Evolutionary conservation across 2,329 filamentous ascomycete genomes (phyloP).

Genomic region (Lizonia empirigonia): DNA sequence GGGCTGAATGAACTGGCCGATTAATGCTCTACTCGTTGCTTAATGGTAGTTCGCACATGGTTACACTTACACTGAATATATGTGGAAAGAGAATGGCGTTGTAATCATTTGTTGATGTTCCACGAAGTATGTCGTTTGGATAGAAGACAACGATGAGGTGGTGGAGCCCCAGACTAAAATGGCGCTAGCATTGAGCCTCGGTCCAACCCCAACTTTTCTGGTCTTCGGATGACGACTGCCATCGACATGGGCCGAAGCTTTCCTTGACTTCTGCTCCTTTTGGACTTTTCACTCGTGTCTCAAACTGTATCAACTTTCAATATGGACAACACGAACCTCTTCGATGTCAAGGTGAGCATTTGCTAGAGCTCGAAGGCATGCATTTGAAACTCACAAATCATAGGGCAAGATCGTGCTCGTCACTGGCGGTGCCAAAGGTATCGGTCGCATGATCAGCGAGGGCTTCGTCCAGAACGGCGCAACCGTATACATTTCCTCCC

Average conservation of each 20-base stretch:
- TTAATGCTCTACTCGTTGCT: too few species aligned
- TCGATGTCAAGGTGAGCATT: constrained; percentile 43
- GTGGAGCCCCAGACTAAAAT: background rate
- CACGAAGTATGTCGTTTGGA: too few species aligned
- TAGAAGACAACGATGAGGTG: too few species aligned
- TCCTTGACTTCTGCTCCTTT: background rate
- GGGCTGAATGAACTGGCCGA: too few species aligned
- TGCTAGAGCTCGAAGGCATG: background rate
- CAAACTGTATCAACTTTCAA: background rate
- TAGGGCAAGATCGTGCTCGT: constrained; percentile 54
- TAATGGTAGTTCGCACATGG: too few species aligned
- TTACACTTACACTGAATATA: too few species aligned
- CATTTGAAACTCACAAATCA: constrained; percentile 4
- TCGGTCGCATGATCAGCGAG: constrained; percentile 71
- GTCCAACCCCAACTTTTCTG: constrained; percentile 31
- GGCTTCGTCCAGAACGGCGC: constrained; percentile 69
- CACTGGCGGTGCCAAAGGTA: constrained; percentile 60
- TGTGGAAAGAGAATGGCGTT: too few species aligned
- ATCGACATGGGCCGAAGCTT: constrained; percentile 16
- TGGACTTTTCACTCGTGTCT: background rate
- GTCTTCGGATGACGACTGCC: constrained; percentile 14
- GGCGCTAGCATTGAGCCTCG: constrained; percentile 24
- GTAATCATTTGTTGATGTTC: too few species aligned
- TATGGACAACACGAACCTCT: constrained; percentile 47
- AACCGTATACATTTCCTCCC: constrained; percentile 72